Percentiles rank a stretch among this genome's conserved stretches.
Conservation (phyloP, 176 grass and related monocot genomes). For the Oryza brachyantha region DNA sequence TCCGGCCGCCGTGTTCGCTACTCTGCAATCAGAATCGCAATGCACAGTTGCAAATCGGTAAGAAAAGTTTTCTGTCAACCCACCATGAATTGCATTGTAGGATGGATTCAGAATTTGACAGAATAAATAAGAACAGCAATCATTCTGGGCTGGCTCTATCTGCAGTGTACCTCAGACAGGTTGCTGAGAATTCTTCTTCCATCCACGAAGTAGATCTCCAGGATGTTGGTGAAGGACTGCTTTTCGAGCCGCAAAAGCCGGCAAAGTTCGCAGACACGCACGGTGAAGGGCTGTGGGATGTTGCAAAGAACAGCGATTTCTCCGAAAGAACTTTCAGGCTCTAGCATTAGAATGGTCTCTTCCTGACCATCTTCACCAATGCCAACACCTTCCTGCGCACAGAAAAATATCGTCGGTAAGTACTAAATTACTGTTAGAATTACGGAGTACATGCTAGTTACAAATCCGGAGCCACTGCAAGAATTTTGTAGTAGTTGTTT, state of each 20-base stretch:
- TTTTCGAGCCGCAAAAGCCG: constrained; percentile 82
- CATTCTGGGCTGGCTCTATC: not conserved
- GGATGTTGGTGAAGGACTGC: constrained; percentile 78
- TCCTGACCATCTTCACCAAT: constrained; percentile 78
- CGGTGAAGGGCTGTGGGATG: constrained; percentile 85
- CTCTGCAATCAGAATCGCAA: constrained; percentile 47
- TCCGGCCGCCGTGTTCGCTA: constrained; percentile 49
- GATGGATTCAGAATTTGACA: not conserved
- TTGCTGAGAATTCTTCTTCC: constrained; percentile 80
- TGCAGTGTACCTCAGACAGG: constrained; percentile 60
- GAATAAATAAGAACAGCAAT: not conserved
- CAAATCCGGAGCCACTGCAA: not conserved
- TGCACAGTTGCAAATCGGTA: not conserved
- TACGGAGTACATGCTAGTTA: not conserved
- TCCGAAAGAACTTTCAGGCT: constrained; percentile 66
- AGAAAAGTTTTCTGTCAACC: not conserved
- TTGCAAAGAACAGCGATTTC: constrained; percentile 89
- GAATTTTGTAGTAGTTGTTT: not conserved
- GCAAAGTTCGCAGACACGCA: constrained; percentile 75
- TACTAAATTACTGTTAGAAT: not conserved
- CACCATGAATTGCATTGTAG: not conserved
- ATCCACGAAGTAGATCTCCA: constrained; percentile 92
- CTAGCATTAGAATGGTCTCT: constrained; percentile 60
- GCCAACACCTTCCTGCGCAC: constrained; percentile 62
- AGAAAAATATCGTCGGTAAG: not conserved